Evolutionary conservation across 306 rosid species (phyloP).

Genomic region (Ceratonia siliqua): DNA sequence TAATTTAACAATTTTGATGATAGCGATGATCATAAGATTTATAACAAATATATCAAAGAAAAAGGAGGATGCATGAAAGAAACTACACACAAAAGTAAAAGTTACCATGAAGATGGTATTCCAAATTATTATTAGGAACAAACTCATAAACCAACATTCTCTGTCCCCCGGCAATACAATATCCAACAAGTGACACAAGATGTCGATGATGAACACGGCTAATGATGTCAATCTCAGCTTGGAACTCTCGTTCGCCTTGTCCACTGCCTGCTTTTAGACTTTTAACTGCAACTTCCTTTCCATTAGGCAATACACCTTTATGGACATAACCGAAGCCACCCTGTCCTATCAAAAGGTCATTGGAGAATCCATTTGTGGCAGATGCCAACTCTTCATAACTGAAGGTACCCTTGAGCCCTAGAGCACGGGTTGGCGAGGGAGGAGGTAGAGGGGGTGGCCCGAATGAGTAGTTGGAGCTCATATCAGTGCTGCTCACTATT

Average conservation of each 20-base stretch:
- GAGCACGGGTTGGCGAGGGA: constrained; percentile 60
- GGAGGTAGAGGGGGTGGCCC: constrained; percentile 70
- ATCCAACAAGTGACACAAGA: constrained; percentile 82
- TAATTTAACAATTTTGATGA: not conserved
- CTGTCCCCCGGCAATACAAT: constrained; percentile 66
- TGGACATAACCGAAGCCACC: constrained; percentile 93
- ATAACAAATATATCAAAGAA: no score
- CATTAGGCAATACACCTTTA: constrained; percentile 74
- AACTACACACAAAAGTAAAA: no score
- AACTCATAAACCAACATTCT: constrained; percentile 87
- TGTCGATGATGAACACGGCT: constrained; percentile 89
- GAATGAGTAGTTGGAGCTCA: constrained; percentile 44
- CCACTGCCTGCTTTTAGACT: constrained; percentile 73
- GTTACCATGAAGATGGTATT: constrained; percentile 68
- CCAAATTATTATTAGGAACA: constrained; percentile 61
- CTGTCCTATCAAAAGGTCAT: constrained; percentile 68
- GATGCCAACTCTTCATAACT: constrained; percentile 70
- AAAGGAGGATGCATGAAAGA: no score
- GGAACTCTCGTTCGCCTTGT: constrained; percentile 81
- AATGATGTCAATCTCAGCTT: constrained; percentile 85
- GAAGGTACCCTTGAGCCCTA: constrained; percentile 78
- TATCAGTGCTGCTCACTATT: constrained; percentile 48
- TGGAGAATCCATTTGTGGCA: constrained; percentile 62
- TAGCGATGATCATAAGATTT: no score
- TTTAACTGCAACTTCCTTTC: constrained; percentile 86